phyloP scores from a whole-genome alignment of 2,329 filamentous ascomycete genomes.

The Grosmannia penicillata region DNA sequence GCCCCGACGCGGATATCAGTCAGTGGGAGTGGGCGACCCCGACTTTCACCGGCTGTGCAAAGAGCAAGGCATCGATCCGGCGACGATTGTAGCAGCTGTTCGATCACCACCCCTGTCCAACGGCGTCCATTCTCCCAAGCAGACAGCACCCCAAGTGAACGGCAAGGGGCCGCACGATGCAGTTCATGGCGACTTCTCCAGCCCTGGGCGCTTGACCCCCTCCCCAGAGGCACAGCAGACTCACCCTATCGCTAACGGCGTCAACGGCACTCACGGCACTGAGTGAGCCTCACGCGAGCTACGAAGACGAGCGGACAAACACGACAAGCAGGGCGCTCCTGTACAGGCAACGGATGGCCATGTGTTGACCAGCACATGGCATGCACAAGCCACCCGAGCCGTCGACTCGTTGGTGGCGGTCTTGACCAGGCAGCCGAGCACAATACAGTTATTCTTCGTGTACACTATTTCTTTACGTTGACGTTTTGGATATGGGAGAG shows the following conservation, averaged over 20 bases:
- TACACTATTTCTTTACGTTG: too few relatives aligned
- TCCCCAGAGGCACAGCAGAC: neutral
- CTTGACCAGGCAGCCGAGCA: too few relatives aligned
- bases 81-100: slow-evolving; percentile 16
- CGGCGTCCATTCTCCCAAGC: slow-evolving; percentile 20
- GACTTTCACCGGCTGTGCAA: slow-evolving; percentile 39
- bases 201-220: neutral
- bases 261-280: neutral
- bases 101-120: slow-evolving; percentile 29
- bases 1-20: slow-evolving; percentile 37
- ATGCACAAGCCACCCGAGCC: too few relatives aligned
- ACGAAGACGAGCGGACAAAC: neutral
- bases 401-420: too few relatives aligned
- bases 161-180: neutral
- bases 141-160: neutral
- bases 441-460: too few relatives aligned
- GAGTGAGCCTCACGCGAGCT: too few relatives aligned
- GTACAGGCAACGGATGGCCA: neutral
- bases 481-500: too few relatives aligned
- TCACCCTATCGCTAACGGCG: neutral
- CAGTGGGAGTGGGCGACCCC: slow-evolving; percentile 39
- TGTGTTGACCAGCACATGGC: too few relatives aligned
- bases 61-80: slow-evolving; percentile 37
- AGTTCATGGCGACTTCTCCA: neutral
- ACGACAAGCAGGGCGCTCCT: too few relatives aligned